Base-by-base conservation (phyloP, 192 early-diverging fungal genomes). In the Phycomyces blakesleeanus region DNA sequence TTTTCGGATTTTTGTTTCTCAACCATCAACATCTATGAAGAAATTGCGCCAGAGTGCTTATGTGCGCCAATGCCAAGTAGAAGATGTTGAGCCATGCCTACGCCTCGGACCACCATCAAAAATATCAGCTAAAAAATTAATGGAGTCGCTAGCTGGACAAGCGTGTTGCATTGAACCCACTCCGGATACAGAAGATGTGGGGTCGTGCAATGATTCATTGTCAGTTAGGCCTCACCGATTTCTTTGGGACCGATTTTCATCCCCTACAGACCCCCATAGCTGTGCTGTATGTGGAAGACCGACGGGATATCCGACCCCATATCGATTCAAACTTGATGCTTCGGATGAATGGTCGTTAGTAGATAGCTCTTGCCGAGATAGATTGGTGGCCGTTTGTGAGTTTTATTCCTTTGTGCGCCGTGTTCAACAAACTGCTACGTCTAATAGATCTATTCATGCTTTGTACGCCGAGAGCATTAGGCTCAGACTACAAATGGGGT, bases 391-490 rank as follows among this genome's bases (percentile, higher is more conserved):
- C 14, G 90, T 88, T 6, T 88, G 89, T 64, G 92, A 95, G 57
- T 97, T 97, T 61, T 97, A 94, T 75, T 83, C 85, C 27, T 96
- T 95, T 74, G 77, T 94, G 47, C 84, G 91, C 20, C 87, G 92
- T 61, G 72, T 95, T 59, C 83, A 89, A 59, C 88, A 87, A 59
- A 91, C 93, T 0, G 77, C 89, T 21, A 92, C 85, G 71, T 76
- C 85, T 18, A 82, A 77, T 55, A 82, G 89, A n/a, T 72, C 80
- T 0, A 76, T 83, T 29, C 83, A 86, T 51, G 91, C 94, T 40
- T 57, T 95, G 41, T 97, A 92, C 69, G 68, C 84, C 15, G 93
- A 97, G 62, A 83, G 87, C 21, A 76, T 91, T 29, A 78, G 85
- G 20, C 77, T 93, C 57, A 87, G 92, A 41, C 80, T 93, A 20